Evolutionary conservation across 176 grass and related monocot species (phyloP).

Genomic region (Hordeum vulgare): MorexV3_pseudomolecules_assembly NC_058518.1:395899405-395899904

Average conservation of each 20-base stretch:
- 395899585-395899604: not conserved
- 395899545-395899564: not conserved
- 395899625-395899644: not conserved
- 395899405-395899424: not conserved
- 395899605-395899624: not conserved
- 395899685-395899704: conserved; percentile 3
- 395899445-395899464: not conserved
- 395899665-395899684: not conserved
- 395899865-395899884: not conserved
- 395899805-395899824: not conserved
- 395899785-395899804: conserved; percentile 11
- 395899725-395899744: conserved; percentile 50
- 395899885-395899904: not conserved
- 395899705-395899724: conserved; percentile 42
- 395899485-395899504: not conserved
- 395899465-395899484: not conserved
- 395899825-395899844: not conserved
- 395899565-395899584: not conserved
- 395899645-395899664: not conserved
- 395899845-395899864: not conserved
- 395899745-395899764: conserved; percentile 42
- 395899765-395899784: conserved; percentile 57
- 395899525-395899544: not conserved
- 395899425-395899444: not conserved
- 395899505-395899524: not conserved